Conservation (phyloP, 2,329 filamentous ascomycete species). For the Aspergillus neotritici region DNA sequence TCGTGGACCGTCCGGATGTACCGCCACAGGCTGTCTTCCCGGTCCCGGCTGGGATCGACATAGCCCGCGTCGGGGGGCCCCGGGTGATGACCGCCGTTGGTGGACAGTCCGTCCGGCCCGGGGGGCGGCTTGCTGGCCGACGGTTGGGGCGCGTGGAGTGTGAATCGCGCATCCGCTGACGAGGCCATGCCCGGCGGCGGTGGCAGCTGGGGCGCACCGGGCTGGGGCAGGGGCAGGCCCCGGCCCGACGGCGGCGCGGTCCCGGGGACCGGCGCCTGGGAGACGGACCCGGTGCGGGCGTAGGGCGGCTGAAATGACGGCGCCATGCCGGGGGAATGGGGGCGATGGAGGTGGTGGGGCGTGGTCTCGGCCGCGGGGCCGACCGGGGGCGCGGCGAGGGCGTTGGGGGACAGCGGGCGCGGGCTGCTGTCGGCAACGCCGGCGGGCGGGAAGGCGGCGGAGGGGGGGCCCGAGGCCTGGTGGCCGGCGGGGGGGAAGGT, state of each 20-base stretch:
- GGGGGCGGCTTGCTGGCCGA: conserved; percentile 20
- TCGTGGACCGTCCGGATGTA: conserved; percentile 41
- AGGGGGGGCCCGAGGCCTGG: conserved; percentile 25
- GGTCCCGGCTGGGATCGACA: conserved; percentile 27
- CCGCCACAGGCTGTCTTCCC: conserved; percentile 39
- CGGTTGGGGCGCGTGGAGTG: conserved; percentile 36
- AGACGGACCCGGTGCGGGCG: conserved; percentile 17
- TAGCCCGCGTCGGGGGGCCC: conserved; percentile 19
- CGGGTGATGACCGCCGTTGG: conserved; percentile 14
- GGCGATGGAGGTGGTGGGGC: conserved; percentile 31
- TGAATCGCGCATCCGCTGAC: conserved; percentile 37
- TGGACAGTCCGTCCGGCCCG: conserved; percentile 22
- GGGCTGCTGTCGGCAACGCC: conserved; percentile 74
- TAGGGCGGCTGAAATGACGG: conserved; percentile 39
- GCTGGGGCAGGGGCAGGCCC: conserved; percentile 34
- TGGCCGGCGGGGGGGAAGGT: conserved; percentile 37
- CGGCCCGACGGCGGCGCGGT: conserved; percentile 21
- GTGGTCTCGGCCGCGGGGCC: conserved; percentile 31
- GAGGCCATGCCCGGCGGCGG: conserved; percentile 39
- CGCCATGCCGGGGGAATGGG: conserved; percentile 40
- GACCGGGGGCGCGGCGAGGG: conserved; percentile 35
- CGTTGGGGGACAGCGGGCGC: conserved; percentile 61
- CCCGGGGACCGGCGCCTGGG: conserved; percentile 17
- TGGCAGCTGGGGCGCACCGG: conserved; percentile 40
- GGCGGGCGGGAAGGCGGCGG: conserved; percentile 63